A percentile compares a stretch with the other conserved stretches of the same genome.
Evolutionary conservation across 371 early-diverging fungal genomes (phyloP).

Genomic region (Mucor irregularis): DNA sequence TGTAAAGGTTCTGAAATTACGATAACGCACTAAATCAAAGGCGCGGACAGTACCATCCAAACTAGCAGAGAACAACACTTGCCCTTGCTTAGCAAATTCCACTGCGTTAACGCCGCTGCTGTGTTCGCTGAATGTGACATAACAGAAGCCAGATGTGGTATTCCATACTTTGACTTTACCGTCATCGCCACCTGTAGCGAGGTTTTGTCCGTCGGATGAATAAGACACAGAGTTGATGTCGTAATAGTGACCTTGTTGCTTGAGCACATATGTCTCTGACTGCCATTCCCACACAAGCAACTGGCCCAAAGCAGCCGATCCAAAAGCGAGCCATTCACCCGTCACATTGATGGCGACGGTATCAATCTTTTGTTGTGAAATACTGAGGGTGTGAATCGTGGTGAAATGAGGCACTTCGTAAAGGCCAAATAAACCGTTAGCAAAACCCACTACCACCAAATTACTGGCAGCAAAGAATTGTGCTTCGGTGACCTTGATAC

Average conservation of each 20-base stretch:
- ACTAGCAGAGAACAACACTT: constrained; percentile 92
- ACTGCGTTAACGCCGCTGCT: constrained; percentile 79
- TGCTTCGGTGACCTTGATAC: constrained; percentile 79
- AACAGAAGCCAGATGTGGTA: constrained; percentile 93
- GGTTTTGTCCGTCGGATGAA: constrained; percentile 91
- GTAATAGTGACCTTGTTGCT: constrained; percentile 97
- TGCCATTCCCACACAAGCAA: constrained; percentile 99
- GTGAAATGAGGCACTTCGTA: constrained; percentile 94
- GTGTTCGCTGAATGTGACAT: constrained; percentile 96
- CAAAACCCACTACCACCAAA: constrained; percentile 90
- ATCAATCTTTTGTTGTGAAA: constrained; percentile 92
- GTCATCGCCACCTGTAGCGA: constrained; percentile 97
- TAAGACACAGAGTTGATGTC: constrained; percentile 90
- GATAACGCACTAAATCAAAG: constrained; percentile 94
- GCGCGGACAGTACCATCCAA: constrained; percentile 98
- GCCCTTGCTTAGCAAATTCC: constrained; percentile 89
- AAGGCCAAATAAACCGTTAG: constrained; percentile 93
- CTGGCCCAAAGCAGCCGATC: constrained; percentile 88
- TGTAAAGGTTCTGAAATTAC: constrained; percentile 97
- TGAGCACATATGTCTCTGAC: constrained; percentile 95
- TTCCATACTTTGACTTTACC: constrained; percentile 98
- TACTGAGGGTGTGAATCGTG: constrained; percentile 87
- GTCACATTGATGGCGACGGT: constrained; percentile 84
- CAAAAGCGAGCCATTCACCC: constrained; percentile 98
- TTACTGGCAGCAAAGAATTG: constrained; percentile 74